These are phyloP conservation scores for Rhododendron mucronatum DNA, from an alignment of 148 eudicot species.

Conservation along the genomic window DNA sequence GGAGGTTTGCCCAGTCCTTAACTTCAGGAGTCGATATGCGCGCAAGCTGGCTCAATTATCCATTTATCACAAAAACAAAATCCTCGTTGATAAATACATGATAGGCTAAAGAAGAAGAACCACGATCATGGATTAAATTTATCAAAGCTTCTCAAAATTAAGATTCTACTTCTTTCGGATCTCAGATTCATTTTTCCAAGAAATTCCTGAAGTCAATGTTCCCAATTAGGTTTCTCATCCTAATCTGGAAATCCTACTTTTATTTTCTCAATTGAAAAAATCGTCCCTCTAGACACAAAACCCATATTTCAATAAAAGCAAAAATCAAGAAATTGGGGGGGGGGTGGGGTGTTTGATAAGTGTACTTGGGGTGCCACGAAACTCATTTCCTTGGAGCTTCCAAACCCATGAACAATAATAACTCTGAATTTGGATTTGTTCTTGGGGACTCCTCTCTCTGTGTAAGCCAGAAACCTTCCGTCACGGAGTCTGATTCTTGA, in stretches of 20 bases:
- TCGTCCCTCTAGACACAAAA: not conserved
- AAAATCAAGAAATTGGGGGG: not conserved
- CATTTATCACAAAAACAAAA: not conserved
- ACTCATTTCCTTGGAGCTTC: slow-evolving; percentile 55
- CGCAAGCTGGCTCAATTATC: not conserved
- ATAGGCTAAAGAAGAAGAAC: not conserved
- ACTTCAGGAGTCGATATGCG: not conserved
- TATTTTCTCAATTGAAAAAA: not conserved
- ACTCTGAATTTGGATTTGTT: slow-evolving; percentile 40
- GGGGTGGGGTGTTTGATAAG: not conserved
- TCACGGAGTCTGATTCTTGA: slow-evolving; percentile 43
- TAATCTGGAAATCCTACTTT: not conserved
- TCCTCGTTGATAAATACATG: not conserved
- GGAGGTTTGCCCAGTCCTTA: not conserved
- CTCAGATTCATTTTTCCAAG: not conserved
- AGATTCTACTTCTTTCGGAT: not conserved
- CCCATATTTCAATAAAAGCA: not conserved
- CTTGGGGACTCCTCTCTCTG: slow-evolving; percentile 52
- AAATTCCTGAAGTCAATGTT: not conserved
- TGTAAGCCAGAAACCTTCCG: slow-evolving; percentile 60
- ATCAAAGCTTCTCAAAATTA: not conserved
- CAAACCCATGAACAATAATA: slow-evolving; percentile 64
- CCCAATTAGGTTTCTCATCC: not conserved
- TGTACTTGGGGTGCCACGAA: slow-evolving; percentile 51
- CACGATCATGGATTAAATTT: not conserved